Evolutionary conservation across 2,329 filamentous ascomycete species (phyloP).

Genomic region (Tolypocladium tundrense): DNA sequence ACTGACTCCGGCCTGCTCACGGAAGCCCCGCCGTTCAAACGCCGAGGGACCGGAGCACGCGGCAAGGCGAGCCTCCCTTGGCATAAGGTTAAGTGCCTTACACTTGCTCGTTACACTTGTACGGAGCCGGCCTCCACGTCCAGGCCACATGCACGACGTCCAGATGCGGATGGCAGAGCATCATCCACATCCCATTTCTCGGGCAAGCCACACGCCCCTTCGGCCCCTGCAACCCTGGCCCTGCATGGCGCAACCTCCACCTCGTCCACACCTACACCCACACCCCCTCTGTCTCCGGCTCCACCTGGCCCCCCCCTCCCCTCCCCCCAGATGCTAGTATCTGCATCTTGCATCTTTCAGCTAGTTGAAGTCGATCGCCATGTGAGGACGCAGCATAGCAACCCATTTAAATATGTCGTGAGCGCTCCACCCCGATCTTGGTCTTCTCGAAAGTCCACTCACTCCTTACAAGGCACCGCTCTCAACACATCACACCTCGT

Average conservation of each 20-base stretch:
- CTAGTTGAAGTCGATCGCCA: not conserved
- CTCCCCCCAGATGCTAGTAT: not conserved
- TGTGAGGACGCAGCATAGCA: not conserved
- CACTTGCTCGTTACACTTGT: not conserved
- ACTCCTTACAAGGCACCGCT: not conserved
- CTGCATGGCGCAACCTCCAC: not conserved
- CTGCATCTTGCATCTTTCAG: not conserved
- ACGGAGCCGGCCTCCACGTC: too few relatives aligned
- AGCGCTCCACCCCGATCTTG: slow-evolving; percentile 1
- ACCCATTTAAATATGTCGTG: slow-evolving; percentile 1
- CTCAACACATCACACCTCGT: not conserved
- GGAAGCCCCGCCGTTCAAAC: not conserved
- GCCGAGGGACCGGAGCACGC: not conserved
- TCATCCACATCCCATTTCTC: not conserved
- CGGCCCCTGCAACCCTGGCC: not conserved
- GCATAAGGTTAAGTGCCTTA: not conserved
- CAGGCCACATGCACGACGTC: not conserved
- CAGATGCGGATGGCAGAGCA: not conserved
- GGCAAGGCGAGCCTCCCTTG: not conserved
- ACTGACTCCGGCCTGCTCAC: too few relatives aligned
- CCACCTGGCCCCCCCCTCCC: not conserved
- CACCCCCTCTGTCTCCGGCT: not conserved
- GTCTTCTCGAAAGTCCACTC: slow-evolving; percentile 2
- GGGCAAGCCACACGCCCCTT: not conserved
- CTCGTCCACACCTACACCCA: not conserved